Conservation (phyloP, 441 rosid species). For the Codiaeum variegatum region DNA sequence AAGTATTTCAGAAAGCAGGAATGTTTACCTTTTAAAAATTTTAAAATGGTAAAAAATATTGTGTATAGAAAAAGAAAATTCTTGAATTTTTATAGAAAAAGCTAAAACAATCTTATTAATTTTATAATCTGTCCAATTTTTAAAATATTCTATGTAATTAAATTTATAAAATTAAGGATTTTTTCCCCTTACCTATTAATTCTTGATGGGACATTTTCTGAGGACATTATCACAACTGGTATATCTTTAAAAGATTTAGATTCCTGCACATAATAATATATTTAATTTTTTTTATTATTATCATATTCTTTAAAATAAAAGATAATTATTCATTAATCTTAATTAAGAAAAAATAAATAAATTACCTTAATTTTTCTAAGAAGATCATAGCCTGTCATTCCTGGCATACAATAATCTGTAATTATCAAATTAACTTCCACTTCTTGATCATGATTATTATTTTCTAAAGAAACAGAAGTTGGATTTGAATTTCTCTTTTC, state of each 20-base stretch:
- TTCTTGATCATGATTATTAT: constrained; percentile 27
- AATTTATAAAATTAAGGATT: not conserved
- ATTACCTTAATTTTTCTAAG: constrained; percentile 70
- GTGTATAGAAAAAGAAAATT: too few relatives aligned
- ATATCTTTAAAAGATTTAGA: constrained; percentile 51
- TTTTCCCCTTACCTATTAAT: constrained; percentile 40
- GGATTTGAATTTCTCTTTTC: constrained; percentile 20
- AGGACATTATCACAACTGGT: constrained; percentile 79
- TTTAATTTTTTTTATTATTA: not conserved
- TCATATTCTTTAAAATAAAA: not conserved
- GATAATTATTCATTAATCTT: not conserved
- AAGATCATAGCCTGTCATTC: constrained; percentile 88
- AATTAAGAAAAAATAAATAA: not conserved
- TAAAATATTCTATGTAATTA: too few relatives aligned
- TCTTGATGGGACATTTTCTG: constrained; percentile 68
- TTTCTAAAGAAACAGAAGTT: constrained; percentile 24
- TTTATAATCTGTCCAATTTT: too few relatives aligned
- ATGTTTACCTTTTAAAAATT: too few relatives aligned
- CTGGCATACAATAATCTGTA: constrained; percentile 93
- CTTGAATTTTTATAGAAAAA: too few relatives aligned
- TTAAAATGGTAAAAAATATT: too few relatives aligned
- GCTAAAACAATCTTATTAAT: too few relatives aligned
- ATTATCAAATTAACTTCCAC: constrained; percentile 61
- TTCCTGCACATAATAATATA: constrained; percentile 33
- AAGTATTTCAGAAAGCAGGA: too few relatives aligned